Percentiles rank a stretch among this genome's conserved stretches.
These are phyloP conservation scores for Phytophthora citrophthora DNA, from an alignment of 352 stramenopile genomes.

Conservation along the genomic window DNA sequence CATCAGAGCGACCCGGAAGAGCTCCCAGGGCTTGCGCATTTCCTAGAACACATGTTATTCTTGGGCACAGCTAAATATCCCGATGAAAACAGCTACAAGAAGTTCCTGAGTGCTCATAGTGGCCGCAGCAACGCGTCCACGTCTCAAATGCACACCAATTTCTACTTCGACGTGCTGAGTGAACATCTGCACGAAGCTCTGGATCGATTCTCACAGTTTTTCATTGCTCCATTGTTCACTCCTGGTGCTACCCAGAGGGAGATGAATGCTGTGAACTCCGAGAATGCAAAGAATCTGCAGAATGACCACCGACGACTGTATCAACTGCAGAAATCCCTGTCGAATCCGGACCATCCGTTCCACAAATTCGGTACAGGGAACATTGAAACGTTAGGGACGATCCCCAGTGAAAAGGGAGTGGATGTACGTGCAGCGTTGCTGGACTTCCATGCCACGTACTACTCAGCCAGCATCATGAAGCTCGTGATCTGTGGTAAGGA, in stretches of 20 bases:
- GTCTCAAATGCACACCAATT: constrained; percentile 96
- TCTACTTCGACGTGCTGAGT: constrained; percentile 96
- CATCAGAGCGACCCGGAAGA: constrained; percentile 90
- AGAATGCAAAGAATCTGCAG: constrained; percentile 97
- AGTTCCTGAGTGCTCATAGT: constrained; percentile 93
- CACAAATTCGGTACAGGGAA: constrained; percentile 93
- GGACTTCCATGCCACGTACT: constrained; percentile 90
- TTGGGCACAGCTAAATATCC: constrained; percentile 96
- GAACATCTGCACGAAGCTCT: constrained; percentile 84
- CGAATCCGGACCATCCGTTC: constrained; percentile 81
- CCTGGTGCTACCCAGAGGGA: constrained; percentile 92
- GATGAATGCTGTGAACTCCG: constrained; percentile 96
- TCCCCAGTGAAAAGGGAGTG: constrained; percentile 43
- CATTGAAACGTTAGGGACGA: constrained; percentile 71
- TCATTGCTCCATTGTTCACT: constrained; percentile 95
- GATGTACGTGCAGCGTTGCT: constrained; percentile 79
- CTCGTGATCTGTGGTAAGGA: constrained; percentile 91
- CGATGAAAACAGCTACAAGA: constrained; percentile 94
- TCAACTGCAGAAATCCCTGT: constrained; percentile 83
- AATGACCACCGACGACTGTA: constrained; percentile 90
- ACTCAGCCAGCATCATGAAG: constrained; percentile 92
- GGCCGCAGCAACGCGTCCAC: constrained; percentile 97
- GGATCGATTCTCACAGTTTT: constrained; percentile 98
- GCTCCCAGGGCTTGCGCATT: constrained; percentile 90
- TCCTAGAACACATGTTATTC: constrained; percentile 98